Evolutionary conservation across 2,329 filamentous ascomycete genomes (phyloP).

Genomic region (Fusarium tanahbumbuense): DNA sequence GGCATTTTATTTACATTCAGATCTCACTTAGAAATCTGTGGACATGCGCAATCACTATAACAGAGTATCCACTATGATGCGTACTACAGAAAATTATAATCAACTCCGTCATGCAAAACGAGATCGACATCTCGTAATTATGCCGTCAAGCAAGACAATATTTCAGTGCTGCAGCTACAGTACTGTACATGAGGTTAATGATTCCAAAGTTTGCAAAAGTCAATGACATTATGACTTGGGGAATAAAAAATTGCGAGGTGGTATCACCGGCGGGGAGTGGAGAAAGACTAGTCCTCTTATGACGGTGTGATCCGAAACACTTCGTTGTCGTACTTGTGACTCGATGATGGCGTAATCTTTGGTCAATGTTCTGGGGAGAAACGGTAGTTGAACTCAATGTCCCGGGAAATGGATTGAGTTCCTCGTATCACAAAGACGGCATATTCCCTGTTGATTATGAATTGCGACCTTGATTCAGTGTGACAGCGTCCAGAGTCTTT

Average conservation of each 20-base stretch:
- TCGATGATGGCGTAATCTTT: slow-evolving; percentile 30
- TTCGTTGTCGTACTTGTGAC: slow-evolving; percentile 22
- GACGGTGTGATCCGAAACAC: background rate
- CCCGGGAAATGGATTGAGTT: background rate
- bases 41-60: background rate
- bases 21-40: background rate
- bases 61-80: slow-evolving; percentile 25
- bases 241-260: background rate
- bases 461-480: background rate
- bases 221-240: slow-evolving; percentile 26
- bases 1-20: background rate
- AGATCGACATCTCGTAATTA: slow-evolving; percentile 13
- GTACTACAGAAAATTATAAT: slow-evolving; percentile 2
- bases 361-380: background rate
- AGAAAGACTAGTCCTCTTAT: background rate
- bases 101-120: slow-evolving; percentile 2
- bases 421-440: too few species aligned
- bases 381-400: background rate
- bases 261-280: slow-evolving; percentile 19
- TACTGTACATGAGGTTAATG: too few species aligned
- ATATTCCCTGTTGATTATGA: background rate
- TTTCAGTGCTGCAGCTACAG: background rate
- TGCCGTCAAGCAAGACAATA: slow-evolving; percentile 7
- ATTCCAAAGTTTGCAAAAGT: slow-evolving; percentile 3
- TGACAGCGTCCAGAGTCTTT: background rate